These are phyloP conservation scores for Pseudomassariella vexata DNA, from an alignment of 2,329 filamentous ascomycete genomes.

Conservation along the genomic window DNA sequence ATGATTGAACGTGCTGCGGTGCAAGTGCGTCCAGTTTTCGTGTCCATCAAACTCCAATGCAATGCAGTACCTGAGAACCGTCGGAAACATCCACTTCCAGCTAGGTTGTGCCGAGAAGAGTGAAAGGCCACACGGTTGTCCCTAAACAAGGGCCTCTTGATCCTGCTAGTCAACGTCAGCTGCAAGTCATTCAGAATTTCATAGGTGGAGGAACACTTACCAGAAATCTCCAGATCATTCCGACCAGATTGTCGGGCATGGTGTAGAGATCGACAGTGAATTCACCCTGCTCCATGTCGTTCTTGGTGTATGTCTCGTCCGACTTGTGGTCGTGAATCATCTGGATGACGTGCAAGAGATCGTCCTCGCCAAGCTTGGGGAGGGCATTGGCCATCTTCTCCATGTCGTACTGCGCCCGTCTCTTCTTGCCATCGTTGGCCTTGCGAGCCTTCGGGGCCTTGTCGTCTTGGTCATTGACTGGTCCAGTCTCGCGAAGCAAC, in stretches of 20 bases:
- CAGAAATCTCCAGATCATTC: conserved; percentile 90
- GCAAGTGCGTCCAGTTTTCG: no score
- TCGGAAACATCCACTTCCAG: no score
- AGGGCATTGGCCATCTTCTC: conserved; percentile 94
- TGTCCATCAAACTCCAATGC: conserved; percentile 3
- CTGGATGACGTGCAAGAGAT: conserved; percentile 90
- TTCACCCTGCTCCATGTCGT: conserved; percentile 94
- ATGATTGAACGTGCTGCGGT: no score
- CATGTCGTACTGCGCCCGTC: conserved; percentile 71
- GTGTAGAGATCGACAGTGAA: conserved; percentile 98
- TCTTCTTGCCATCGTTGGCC: conserved; percentile 66
- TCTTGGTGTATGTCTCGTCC: conserved; percentile 91
- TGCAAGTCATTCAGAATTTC: no score
- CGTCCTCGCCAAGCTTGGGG: conserved; percentile 81
- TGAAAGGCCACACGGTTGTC: no score
- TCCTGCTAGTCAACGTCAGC: no score
- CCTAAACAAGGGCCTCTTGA: no score
- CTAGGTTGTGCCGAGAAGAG: no score
- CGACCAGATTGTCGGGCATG: conserved; percentile 82
- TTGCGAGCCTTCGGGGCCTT: conserved; percentile 56
- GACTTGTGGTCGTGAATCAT: conserved; percentile 97
- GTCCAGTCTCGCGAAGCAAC: conserved; percentile 74
- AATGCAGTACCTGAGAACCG: no score
- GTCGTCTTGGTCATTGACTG: conserved; percentile 69
- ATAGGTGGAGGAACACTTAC: no score